Percentiles rank a stretch among this genome's conserved stretches.
Conservation (phyloP, 345 rosid species). For the Limnanthes douglasii region DNA sequence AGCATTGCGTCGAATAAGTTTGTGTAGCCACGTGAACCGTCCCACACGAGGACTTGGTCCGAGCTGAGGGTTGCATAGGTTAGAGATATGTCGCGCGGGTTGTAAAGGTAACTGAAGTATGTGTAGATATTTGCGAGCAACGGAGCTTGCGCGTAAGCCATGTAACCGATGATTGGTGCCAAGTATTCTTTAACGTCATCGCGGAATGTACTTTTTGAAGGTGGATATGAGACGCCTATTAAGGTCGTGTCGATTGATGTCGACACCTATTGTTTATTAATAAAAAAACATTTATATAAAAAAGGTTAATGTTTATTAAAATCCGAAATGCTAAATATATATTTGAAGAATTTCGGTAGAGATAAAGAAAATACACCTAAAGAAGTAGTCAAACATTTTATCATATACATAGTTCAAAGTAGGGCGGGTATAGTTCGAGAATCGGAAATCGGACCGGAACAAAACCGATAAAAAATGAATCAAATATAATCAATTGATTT, state of each 20-base stretch:
- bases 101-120: constrained; percentile 15
- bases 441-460: too few relatives aligned
- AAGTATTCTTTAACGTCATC: constrained; percentile 11
- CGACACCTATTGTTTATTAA: too few relatives aligned
- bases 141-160: constrained; percentile 16
- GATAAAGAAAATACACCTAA: too few relatives aligned
- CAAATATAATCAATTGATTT: too few relatives aligned
- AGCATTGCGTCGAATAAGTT: constrained; percentile 19
- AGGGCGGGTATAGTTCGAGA: too few relatives aligned
- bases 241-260: constrained; percentile 14
- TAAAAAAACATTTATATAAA: too few relatives aligned
- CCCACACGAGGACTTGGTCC: constrained; percentile 13
- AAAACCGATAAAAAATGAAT: too few relatives aligned
- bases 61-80: constrained; percentile 27
- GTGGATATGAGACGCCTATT: constrained; percentile 26
- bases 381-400: too few relatives aligned
- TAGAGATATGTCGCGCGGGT: constrained; percentile 12
- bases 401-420: too few relatives aligned
- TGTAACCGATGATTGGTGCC: constrained; percentile 16
- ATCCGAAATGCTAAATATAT: too few relatives aligned
- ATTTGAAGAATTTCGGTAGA: too few relatives aligned
- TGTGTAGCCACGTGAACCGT: constrained; percentile 16
- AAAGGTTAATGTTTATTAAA: too few relatives aligned
- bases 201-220: constrained; percentile 23
- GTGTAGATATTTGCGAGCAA: constrained; percentile 26